Conservation (phyloP, 202 grass and related monocot genomes). For the Eragrostis tef region DNA sequence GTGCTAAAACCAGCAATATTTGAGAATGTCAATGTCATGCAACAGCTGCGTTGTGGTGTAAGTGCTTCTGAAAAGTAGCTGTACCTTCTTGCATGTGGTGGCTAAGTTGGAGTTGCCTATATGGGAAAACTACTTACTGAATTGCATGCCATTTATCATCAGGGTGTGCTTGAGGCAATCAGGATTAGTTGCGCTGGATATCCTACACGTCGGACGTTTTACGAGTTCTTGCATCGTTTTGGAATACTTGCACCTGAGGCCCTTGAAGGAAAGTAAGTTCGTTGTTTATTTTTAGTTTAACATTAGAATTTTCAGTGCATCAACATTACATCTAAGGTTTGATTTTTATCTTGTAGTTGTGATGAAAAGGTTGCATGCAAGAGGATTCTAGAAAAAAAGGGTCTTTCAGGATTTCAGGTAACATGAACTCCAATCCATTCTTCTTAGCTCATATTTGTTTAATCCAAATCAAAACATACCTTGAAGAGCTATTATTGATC, state of each 20-base stretch:
- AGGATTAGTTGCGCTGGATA: conserved; percentile 99
- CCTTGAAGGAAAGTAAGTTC: conserved; percentile 92
- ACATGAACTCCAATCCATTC: conserved; percentile 43
- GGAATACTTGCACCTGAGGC: conserved; percentile 89
- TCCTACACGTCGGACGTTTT: conserved; percentile 96
- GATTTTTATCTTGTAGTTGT: conserved; percentile 58
- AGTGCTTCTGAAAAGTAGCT: conserved; percentile 57
- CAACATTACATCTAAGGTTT: conserved; percentile 14
- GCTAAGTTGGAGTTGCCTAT: conserved; percentile 4
- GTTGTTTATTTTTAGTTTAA: conserved; percentile 43
- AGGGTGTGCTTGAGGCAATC: conserved; percentile 99
- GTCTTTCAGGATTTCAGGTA: conserved; percentile 94
- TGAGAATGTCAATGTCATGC: conserved; percentile 99
- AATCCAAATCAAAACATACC: conserved; percentile 1
- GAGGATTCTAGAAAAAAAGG: conserved; percentile 93
- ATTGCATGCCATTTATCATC: conserved; percentile 44
- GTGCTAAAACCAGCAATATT: conserved; percentile 91
- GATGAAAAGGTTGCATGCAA: conserved; percentile 93
- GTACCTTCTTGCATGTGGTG: conserved; percentile 2
- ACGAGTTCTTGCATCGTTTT: conserved; percentile 98
- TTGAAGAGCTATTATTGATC: not conserved
- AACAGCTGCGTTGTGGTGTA: conserved; percentile 98
- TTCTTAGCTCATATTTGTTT: conserved; percentile 19
- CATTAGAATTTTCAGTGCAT: conserved; percentile 24
- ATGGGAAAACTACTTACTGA: conserved; percentile 17